phyloP scores from a whole-genome alignment of 106 monocot genomes.

The Acanthochlamys bracteata region DNA sequence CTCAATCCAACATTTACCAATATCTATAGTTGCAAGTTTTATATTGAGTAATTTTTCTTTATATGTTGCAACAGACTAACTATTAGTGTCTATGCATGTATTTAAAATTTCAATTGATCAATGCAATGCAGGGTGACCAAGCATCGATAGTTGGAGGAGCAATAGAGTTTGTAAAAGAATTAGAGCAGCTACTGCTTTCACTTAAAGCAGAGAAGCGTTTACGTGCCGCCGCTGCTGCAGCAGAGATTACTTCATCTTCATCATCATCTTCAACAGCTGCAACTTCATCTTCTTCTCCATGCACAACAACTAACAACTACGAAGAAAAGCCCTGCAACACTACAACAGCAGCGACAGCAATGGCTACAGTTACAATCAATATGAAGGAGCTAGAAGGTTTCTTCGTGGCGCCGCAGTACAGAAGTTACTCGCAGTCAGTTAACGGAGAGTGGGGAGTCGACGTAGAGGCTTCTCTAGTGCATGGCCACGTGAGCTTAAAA shows the following conservation, averaged over 20 bases:
- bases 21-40: not conserved
- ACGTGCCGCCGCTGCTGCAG: not conserved
- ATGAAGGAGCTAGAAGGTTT: slow-evolving; percentile 21
- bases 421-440: slow-evolving; percentile 19
- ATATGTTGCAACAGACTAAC: no score
- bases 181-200: slow-evolving; percentile 70
- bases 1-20: no score
- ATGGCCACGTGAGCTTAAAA: slow-evolving; percentile 69
- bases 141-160: slow-evolving; percentile 83
- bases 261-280: not conserved
- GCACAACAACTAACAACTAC: not conserved
- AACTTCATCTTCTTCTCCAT: not conserved
- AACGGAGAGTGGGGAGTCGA: slow-evolving; percentile 26
- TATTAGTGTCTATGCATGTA: not conserved
- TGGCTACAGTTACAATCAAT: not conserved
- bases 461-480: slow-evolving; percentile 64
- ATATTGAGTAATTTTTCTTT: not conserved
- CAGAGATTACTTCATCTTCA: not conserved
- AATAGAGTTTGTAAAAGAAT: slow-evolving; percentile 79
- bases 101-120: not conserved
- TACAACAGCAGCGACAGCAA: not conserved
- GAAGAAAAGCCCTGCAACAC: not conserved
- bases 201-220: slow-evolving; percentile 46
- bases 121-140: slow-evolving; percentile 57
- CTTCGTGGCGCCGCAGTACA: slow-evolving; percentile 77